Conservation (phyloP, 78 protist species). For the Chrysochromulina tobinii region DNA sequence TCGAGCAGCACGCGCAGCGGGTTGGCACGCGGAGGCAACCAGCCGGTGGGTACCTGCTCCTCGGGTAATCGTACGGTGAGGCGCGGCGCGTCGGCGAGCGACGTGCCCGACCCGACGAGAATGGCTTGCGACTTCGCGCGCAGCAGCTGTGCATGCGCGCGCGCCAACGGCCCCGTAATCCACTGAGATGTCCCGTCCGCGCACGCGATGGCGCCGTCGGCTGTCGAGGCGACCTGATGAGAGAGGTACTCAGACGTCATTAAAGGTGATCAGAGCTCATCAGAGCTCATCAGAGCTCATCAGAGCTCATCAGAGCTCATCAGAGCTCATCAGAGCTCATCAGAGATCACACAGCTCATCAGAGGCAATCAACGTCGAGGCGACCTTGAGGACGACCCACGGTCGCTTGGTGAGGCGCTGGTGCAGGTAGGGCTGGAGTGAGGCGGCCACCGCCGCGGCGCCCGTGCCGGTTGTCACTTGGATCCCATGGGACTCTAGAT, state of each 20-base stretch:
- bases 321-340: too few species aligned
- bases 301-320: too few species aligned
- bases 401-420: constrained; percentile 37
- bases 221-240: background rate
- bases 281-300: too few species aligned
- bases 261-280: too few species aligned
- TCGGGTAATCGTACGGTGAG: constrained; percentile 9
- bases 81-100: constrained; percentile 36
- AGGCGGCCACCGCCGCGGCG: constrained; percentile 11
- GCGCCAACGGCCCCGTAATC: constrained; percentile 43
- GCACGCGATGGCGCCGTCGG: constrained; percentile 53
- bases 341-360: too few species aligned
- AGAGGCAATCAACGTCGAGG: background rate
- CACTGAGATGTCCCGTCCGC: constrained; percentile 52
- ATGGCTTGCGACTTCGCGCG: constrained; percentile 46
- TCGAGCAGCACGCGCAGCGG: constrained; percentile 59
- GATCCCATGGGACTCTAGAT: background rate
- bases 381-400: constrained; percentile 46
- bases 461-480: background rate
- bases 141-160: constrained; percentile 37
- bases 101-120: constrained; percentile 49
- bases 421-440: constrained; percentile 45
- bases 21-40: background rate
- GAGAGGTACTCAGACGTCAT: too few species aligned
- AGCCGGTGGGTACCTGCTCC: background rate